Base-by-base conservation (phyloP, 2,329 filamentous ascomycete species). In the Didymellaceae sp. region DNA sequence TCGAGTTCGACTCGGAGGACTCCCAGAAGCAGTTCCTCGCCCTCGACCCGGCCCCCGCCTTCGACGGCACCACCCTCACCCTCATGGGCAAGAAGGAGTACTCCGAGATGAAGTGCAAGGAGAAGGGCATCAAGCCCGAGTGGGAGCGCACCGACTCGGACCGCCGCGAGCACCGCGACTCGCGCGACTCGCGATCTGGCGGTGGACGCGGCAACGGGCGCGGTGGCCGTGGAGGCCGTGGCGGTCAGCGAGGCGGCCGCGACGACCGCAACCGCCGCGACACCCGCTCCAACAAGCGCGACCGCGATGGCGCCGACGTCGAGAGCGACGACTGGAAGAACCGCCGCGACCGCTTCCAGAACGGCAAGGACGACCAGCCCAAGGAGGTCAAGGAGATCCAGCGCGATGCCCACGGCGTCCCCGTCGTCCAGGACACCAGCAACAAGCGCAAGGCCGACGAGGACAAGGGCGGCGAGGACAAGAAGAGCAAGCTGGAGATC, bases 61-160 rank as follows among this genome's bases (percentile, higher is more conserved):
- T 86, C 86, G 86, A 96, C 74, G 91, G 82, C 42, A 81, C 89
- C 60, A 86, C 90, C 25, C 81, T 97, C 42, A 78, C 86, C 70
- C 87, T 94, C 77, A 92, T 90, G 85, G 86, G 85, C 75, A 99
- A 99, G 86, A 84, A 85, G 66, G 88, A 85, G 14, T 99, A 99
- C 74, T 87, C 89, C 60, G 72, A 76, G 46, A 71, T 69, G 67
- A 80, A 80, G 70, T 73, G 72, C 55, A 58, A 76, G 49, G 74
- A 74, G 48, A 78, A 78, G 63, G 75, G 72, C 44, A 77, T 79
- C 59, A 68, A 70, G 40, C 72, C 75, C 6, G 73, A 74, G 44
- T 74, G 68, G 52, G 68, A 77, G 57, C 63, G 71, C 63, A 64
- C 69, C 9, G 68, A 65, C 30, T n/a, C 41, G 8, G 58, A 61